phyloP scores from a whole-genome alignment of 2,329 filamentous ascomycete species.

The Huntiella savannae region DNA sequence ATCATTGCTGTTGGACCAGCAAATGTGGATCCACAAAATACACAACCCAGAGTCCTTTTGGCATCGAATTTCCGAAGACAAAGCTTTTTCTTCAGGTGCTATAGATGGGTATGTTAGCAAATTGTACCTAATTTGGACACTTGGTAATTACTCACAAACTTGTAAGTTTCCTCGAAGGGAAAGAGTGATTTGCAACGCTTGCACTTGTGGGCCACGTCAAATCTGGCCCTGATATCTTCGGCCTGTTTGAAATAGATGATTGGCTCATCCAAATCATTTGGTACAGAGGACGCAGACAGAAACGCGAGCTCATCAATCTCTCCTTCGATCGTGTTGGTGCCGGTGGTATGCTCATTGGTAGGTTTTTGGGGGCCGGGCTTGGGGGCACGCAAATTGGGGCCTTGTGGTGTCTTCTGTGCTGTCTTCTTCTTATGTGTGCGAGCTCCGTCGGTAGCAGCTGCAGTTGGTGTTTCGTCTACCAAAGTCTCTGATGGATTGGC shows the following conservation, averaged over 20 bases:
- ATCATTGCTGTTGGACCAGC: slow-evolving; percentile 21
- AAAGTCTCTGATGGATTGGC: no score
- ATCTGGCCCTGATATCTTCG: background rate
- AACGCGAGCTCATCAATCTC: no score
- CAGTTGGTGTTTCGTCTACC: no score
- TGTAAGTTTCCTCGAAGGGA: background rate
- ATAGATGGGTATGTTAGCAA: background rate
- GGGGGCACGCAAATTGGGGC: no score
- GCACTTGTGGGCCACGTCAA: slow-evolving; percentile 6
- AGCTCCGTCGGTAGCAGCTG: no score
- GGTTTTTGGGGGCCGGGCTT: background rate
- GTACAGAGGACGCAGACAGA: background rate
- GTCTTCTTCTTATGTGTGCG: no score
- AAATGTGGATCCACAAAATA: slow-evolving; percentile 21
- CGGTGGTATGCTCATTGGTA: background rate
- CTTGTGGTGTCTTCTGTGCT: no score
- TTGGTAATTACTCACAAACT: slow-evolving; percentile 10
- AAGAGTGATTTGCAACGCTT: slow-evolving; percentile 13
- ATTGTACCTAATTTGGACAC: slow-evolving; percentile 10
- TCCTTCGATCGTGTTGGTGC: background rate
- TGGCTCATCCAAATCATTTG: background rate
- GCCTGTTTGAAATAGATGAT: background rate
- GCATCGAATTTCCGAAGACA: slow-evolving; percentile 15
- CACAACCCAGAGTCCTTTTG: slow-evolving; percentile 20
- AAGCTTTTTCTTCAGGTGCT: slow-evolving; percentile 21